Evolutionary conservation across 176 grass and related monocot genomes (phyloP).

Genomic region (Aegilops bicornis): DNA sequence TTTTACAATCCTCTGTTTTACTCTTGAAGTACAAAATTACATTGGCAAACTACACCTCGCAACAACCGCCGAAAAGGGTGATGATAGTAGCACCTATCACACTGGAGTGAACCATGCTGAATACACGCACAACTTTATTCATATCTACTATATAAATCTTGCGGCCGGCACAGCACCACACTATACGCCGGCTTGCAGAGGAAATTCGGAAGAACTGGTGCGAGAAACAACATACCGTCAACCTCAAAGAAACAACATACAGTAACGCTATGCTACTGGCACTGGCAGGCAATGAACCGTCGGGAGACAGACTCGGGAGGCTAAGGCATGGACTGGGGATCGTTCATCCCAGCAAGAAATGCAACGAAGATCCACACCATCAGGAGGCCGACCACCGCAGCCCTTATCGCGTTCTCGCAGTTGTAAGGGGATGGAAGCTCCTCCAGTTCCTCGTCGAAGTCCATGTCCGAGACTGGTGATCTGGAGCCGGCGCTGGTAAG

Average conservation of each 20-base stretch:
- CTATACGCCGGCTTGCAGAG: neutral
- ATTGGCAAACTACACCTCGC: neutral
- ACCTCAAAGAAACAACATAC: neutral
- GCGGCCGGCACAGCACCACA: neutral
- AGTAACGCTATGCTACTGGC: neutral
- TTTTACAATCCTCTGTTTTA: too few relatives aligned
- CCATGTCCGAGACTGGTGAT: slow-evolving; percentile 18
- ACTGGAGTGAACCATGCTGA: neutral
- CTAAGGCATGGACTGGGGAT: slow-evolving; percentile 36
- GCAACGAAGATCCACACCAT: slow-evolving; percentile 76
- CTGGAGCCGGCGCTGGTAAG: slow-evolving; percentile 18
- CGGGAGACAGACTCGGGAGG: neutral
- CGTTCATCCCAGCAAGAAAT: slow-evolving; percentile 77
- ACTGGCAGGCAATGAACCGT: neutral
- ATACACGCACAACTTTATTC: slow-evolving; percentile 5
- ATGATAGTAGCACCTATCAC: neutral
- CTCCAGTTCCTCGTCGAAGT: slow-evolving; percentile 17
- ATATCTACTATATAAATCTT: slow-evolving; percentile 4
- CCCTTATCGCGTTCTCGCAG: slow-evolving; percentile 65
- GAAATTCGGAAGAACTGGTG: neutral
- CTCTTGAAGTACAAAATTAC: neutral
- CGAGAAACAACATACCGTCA: slow-evolving; percentile 4
- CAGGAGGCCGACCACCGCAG: slow-evolving; percentile 63
- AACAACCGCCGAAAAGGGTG: too few relatives aligned
- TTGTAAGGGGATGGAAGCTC: slow-evolving; percentile 46